Conservation (phyloP, 2,329 filamentous ascomycete species). For the Alternaria sp. region DNA sequence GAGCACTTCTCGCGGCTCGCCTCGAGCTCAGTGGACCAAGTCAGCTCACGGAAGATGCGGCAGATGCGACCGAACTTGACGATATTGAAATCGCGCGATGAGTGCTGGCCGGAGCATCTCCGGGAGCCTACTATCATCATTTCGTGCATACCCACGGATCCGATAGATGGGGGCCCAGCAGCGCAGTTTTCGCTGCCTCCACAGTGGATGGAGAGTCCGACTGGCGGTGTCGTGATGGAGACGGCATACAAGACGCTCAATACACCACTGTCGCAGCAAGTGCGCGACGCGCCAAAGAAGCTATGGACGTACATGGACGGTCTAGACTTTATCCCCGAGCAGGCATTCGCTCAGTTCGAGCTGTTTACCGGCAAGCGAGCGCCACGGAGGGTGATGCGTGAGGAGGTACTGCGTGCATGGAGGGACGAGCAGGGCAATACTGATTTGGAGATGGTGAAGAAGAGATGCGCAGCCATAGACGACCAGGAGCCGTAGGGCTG, state of each 20-base stretch:
- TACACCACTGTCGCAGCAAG: slow-evolving; percentile 73
- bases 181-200: slow-evolving; percentile 73
- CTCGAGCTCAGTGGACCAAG: slow-evolving; percentile 22
- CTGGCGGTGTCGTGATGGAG: slow-evolving; percentile 78
- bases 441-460: slow-evolving; percentile 41
- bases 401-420: slow-evolving; percentile 59
- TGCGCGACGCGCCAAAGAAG: slow-evolving; percentile 63
- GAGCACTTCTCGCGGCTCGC: slow-evolving; percentile 69
- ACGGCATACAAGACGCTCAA: slow-evolving; percentile 74
- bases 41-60: slow-evolving; percentile 16
- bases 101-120: slow-evolving; percentile 69
- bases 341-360: slow-evolving; percentile 83
- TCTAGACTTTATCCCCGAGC: slow-evolving; percentile 76
- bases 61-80: slow-evolving; percentile 55
- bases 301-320: slow-evolving; percentile 80
- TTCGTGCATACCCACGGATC: slow-evolving; percentile 76
- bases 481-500: slow-evolving; percentile 40
- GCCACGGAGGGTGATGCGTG: slow-evolving; percentile 73
- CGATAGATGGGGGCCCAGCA: slow-evolving; percentile 66
- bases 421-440: slow-evolving; percentile 41
- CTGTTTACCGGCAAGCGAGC: slow-evolving; percentile 77
- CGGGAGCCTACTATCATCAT: slow-evolving; percentile 75
- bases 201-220: slow-evolving; percentile 73
- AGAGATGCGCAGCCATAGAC: slow-evolving; percentile 42
- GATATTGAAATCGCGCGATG: slow-evolving; percentile 64